phyloP scores from a whole-genome alignment of 2,329 filamentous ascomycete species.

The Colletotrichum somersetense region DNA sequence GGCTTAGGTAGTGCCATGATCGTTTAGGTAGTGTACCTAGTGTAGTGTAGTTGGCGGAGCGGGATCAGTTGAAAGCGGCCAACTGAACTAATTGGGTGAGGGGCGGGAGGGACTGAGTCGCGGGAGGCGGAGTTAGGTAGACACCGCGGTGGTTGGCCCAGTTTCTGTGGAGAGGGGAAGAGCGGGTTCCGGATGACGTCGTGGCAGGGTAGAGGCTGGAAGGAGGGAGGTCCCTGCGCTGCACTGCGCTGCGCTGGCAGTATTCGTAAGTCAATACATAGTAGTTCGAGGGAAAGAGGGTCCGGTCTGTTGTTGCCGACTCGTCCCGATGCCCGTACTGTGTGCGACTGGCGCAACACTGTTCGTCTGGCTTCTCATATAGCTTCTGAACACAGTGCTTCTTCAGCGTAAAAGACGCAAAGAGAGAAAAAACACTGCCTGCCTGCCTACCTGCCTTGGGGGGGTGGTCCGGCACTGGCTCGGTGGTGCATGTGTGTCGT shows the following conservation, averaged over 20 bases:
- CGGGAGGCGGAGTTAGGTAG: not conserved
- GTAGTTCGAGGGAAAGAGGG: not conserved
- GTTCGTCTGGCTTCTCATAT: not conserved
- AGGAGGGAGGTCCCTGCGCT: constrained; percentile 28
- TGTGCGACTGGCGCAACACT: constrained; percentile 2
- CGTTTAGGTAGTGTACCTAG: not conserved
- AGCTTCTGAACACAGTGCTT: not conserved
- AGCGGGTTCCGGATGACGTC: constrained; percentile 25
- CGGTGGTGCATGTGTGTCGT: constrained; percentile 34
- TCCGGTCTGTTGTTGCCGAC: constrained; percentile 27
- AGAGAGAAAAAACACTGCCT: not conserved
- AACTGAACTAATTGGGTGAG: not conserved
- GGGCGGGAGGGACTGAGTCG: not conserved
- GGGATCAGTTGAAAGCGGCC: constrained; percentile 2
- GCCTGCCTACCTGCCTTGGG: not conserved
- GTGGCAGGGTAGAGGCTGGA: constrained; percentile 14
- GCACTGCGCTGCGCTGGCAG: no score
- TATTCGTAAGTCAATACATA: no score
- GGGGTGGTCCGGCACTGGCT: constrained; percentile 37
- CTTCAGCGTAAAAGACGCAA: not conserved
- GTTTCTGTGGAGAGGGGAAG: not conserved
- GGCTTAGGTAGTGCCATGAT: not conserved
- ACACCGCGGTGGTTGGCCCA: constrained; percentile 10
- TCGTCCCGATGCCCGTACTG: not conserved
- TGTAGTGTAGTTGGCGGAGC: no score